Conservation (phyloP, 208 protist species). For the Crithidia acanthocephali region DNA sequence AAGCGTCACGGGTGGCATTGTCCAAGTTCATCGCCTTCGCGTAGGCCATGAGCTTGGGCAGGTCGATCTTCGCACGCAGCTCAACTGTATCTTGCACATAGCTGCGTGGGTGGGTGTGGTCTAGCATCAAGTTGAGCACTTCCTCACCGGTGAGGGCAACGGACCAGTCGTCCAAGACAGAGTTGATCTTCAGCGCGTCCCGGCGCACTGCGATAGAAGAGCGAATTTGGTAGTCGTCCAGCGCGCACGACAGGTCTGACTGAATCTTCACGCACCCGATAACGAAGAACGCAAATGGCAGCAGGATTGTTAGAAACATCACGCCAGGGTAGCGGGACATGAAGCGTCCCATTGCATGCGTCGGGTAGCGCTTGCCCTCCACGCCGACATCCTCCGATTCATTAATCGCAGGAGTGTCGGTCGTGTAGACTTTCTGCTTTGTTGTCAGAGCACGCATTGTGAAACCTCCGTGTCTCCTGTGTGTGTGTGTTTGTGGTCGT, state of each 20-base stretch:
- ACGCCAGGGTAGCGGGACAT: conserved; percentile 27
- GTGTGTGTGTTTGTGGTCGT: too few species aligned
- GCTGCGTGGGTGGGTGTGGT: conserved; percentile 20
- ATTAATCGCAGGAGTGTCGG: conserved; percentile 34
- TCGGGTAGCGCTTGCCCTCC: conserved; percentile 55
- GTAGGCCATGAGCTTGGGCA: conserved; percentile 12
- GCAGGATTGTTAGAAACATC: conserved; percentile 30
- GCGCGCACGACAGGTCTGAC: conserved; percentile 25
- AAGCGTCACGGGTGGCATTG: conserved; percentile 1
- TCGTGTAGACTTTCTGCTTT: conserved; percentile 48
- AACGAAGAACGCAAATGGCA: conserved; percentile 47
- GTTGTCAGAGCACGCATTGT: conserved; percentile 20
- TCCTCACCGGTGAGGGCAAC: conserved; percentile 16
- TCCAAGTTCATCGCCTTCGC: background rate
- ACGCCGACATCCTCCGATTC: conserved; percentile 43
- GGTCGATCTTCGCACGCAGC: conserved; percentile 29
- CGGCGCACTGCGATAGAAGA: conserved; percentile 18
- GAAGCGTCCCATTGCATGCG: conserved; percentile 26
- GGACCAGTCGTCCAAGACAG: conserved; percentile 27
- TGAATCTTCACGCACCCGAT: conserved; percentile 33
- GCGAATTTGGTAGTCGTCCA: conserved; percentile 52
- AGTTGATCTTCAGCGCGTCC: conserved; percentile 23
- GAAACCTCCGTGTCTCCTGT: too few species aligned
- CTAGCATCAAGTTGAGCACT: conserved; percentile 5
- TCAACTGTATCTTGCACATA: conserved; percentile 35